Evolutionary conservation across 768 basidiomycete species (phyloP).

Genomic region (Wakefieldia striispora): DNA sequence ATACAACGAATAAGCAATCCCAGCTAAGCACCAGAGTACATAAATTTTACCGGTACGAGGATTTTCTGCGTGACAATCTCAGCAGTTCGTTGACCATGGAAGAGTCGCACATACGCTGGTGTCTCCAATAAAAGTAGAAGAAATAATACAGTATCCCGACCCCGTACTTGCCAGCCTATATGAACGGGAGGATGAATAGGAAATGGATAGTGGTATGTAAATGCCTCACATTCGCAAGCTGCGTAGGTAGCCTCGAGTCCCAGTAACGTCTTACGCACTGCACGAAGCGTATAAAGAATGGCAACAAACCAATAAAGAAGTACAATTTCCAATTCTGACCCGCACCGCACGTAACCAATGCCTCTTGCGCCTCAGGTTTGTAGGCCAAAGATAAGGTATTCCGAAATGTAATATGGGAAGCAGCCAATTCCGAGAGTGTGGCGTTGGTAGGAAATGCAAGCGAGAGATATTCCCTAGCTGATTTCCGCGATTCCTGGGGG

Average conservation of each 20-base stretch:
- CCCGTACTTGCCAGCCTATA: constrained; percentile 82
- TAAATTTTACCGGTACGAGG: constrained; percentile 48
- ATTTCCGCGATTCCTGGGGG: background rate
- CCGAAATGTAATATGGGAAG: background rate
- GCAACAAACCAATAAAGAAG: constrained; percentile 59
- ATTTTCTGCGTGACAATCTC: constrained; percentile 22
- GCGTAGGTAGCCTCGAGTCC: constrained; percentile 71
- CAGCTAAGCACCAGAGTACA: constrained; percentile 66
- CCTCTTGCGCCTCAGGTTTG: constrained; percentile 38
- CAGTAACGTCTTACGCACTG: constrained; percentile 87
- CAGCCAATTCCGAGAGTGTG: background rate
- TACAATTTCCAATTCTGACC: constrained; percentile 58
- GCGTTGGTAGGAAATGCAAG: background rate
- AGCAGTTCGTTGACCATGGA: background rate
- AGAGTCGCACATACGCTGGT: constrained; percentile 42
- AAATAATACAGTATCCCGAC: constrained; percentile 62
- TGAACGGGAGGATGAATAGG: background rate
- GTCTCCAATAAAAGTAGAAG: constrained; percentile 78
- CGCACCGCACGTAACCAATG: constrained; percentile 43
- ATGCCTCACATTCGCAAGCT: constrained; percentile 79
- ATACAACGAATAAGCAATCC: constrained; percentile 64
- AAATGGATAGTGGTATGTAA: background rate
- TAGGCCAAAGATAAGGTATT: constrained; percentile 8
- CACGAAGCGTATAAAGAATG: constrained; percentile 72
- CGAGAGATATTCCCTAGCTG: background rate